Percentiles rank a stretch among this genome's conserved stretches.
phyloP scores from a whole-genome alignment of 2,329 filamentous ascomycete species.

The Botrytis elliptica region DNA sequence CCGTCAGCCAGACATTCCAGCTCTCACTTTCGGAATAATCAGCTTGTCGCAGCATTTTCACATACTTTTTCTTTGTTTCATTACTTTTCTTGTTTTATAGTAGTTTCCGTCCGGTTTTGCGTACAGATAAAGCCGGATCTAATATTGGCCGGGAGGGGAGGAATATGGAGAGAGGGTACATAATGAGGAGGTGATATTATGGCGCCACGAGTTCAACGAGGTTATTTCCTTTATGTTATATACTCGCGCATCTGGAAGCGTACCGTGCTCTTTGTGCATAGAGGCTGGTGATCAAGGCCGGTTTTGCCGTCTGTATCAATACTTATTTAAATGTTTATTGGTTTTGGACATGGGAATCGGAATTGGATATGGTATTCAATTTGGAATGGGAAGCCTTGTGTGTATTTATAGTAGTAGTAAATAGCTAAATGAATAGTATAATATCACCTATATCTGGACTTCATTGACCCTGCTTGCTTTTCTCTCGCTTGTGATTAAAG shows the following conservation, averaged over 20 bases:
- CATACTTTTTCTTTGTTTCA: neutral
- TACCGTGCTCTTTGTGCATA: neutral
- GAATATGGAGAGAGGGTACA: neutral
- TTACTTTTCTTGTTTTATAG: constrained; percentile 6
- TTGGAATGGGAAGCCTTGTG: neutral
- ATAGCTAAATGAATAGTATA: constrained; percentile 4
- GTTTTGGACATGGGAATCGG: neutral
- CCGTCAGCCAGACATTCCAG: neutral
- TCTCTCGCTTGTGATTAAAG: neutral
- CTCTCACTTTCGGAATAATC: neutral
- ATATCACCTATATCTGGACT: neutral
- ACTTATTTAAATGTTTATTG: constrained; percentile 4
- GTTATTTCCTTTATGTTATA: constrained; percentile 15
- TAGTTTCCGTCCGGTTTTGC: neutral
- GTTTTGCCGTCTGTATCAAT: neutral
- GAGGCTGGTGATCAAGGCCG: neutral
- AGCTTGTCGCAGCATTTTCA: neutral
- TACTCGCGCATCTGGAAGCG: neutral
- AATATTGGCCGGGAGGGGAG: neutral
- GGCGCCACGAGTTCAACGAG: constrained; percentile 18
- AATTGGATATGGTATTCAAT: neutral
- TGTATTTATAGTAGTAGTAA: neutral
- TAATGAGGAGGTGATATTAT: constrained; percentile 13
- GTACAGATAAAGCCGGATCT: neutral
- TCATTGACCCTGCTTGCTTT: neutral